Evolutionary conservation across 306 rosid genomes (phyloP), one percentile per base, ranked within the genome.

Genomic region (Quercus variabilis): DNA sequence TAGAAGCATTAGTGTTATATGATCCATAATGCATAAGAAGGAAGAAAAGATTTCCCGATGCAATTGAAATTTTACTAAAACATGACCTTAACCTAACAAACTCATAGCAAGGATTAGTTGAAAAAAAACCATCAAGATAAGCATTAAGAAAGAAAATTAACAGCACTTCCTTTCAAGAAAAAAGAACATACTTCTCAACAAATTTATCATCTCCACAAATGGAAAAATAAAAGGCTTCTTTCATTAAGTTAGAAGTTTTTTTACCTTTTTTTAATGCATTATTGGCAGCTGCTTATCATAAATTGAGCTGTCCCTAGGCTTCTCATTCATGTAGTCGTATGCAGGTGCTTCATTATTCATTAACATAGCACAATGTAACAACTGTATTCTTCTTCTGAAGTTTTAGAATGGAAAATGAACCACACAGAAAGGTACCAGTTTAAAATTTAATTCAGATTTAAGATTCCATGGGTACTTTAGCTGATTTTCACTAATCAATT

Each of bases 1-100:
- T 33, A 41, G 73, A 30, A 33, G 78, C 63, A 67, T 85, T 73
- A 85, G 77, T 54, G 51, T 56, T 20, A 64, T 23, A 14, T 26
- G 21, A 46, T 59, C 52, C 59, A n/a, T 20, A 74, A 52, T 17
- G 63, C 30, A 33, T 59, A 8, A 1, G 18, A 21, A 77, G 51
- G 30, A 72, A 71, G 52, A 33, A 33, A 67, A 33, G 15, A 33
- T 31, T 35, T 2, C 49, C 25, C 33, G 25, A 19, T 33, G 52
- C 51, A 17, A 2, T 18, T 31, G 71, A 67, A 8, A 67, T 67
- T 33, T 33, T 67, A 33, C 51, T 33, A 35, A 19, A 67, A 19
- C 21, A 18, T 6, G 51, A 67, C 26, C 26, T 33, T 18, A 33
- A 31, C 51, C 25, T 18, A 23, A 55, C 23, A 18, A 43, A 43